Base-by-base conservation (phyloP, 805 yeast species). In the Sugiyamaella americana region DNA sequence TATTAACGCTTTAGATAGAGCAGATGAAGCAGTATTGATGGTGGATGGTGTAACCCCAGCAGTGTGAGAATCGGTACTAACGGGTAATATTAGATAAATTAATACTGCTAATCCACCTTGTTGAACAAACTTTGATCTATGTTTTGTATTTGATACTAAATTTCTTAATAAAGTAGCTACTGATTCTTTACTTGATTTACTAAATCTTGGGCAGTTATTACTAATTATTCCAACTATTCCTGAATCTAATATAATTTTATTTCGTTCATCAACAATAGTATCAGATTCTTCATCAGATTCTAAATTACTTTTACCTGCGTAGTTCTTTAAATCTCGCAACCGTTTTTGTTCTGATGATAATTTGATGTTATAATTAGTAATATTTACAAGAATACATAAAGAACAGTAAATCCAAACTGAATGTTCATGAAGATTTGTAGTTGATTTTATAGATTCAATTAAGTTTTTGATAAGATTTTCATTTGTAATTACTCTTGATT, bases 81-180 rank as follows among this genome's bases (percentile, higher is more conserved):
- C 37, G 13, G 42, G 58, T 13, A 53, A 46, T 50, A 59, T 50
- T 16, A 66, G 44, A 40, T 62, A 66, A 19, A 60, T 42, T 4
- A 58, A 51, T 6, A 63, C 54, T 2, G 67, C 56, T 19, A 61
- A 57, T 3, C 65, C 69, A 5, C 72, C 71, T 46, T 67, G 66
- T 24, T 53, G 51, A 3, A 64, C 62, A 23, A 65, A 52, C 2
- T 30, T 44, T 13, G 53, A 48, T 1, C 71, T 53, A 24, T 58
- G 55, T 5, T 51, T 16, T 39, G 49, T 48, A 21, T 54, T 54
- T 17, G 60, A 55, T 1, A 65, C 62, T 34, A 68, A 47, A 34
- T 61, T 59, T 16, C 62, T 55, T 40, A 67, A 50, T 22, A 62
- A 51, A 16, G 34, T 40, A 2, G 59, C 66, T 26, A 51, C 56